Evolutionary conservation across 192 early-diverging fungal species (phyloP).

Genomic region (Rhizophagus clarus): DNA sequence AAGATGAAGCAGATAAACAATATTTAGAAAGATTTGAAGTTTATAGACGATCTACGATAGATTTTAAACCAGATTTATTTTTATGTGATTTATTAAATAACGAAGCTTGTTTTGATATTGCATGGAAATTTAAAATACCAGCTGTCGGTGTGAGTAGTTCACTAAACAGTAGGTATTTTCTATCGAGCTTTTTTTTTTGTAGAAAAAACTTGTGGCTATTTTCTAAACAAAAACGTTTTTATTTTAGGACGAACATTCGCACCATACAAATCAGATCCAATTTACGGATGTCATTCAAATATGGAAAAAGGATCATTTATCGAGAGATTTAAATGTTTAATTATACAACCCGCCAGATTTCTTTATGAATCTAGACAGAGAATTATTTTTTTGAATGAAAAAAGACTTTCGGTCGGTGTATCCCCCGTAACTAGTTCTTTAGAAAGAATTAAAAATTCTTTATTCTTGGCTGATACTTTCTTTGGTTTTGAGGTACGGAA

Average conservation of each 20-base stretch:
- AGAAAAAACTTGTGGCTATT: background rate
- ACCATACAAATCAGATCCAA: constrained; percentile 25
- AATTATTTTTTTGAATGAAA: constrained; percentile 6
- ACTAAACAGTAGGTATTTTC: background rate
- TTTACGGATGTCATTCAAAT: constrained; percentile 10
- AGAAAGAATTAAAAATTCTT: constrained; percentile 10
- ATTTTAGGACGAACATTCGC: background rate
- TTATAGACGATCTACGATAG: background rate
- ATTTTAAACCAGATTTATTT: constrained; percentile 7
- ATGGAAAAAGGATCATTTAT: constrained; percentile 19
- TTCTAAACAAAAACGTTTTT: background rate
- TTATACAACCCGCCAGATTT: background rate
- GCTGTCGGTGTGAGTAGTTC: background rate
- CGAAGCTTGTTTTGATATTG: constrained; percentile 22
- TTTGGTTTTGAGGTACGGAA: constrained; percentile 24
- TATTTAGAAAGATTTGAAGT: constrained; percentile 1
- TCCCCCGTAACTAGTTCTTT: background rate
- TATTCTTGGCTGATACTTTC: constrained; percentile 28
- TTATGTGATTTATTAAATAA: constrained; percentile 4
- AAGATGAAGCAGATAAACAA: background rate
- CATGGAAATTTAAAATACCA: constrained; percentile 14
- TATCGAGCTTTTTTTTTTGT: background rate
- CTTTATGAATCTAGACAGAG: too few species aligned
- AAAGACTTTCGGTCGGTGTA: background rate
- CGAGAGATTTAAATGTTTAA: constrained; percentile 9